Evolutionary conservation across 352 stramenopile species (phyloP).

Genomic region (Phytophthora meadii): DNA sequence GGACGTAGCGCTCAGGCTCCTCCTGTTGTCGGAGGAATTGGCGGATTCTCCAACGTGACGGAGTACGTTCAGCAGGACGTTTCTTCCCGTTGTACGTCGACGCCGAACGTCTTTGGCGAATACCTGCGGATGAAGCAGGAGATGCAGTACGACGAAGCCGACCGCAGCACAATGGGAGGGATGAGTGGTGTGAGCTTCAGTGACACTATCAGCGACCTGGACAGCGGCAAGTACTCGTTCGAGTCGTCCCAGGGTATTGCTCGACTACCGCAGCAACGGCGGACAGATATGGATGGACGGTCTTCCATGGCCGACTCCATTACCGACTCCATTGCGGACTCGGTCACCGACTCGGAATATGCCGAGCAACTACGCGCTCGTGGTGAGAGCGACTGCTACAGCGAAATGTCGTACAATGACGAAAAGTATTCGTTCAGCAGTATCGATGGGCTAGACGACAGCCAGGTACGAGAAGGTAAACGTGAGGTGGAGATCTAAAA

Average conservation of each 20-base stretch:
- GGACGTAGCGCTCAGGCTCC: conserved; percentile 11
- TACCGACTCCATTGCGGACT: conserved; percentile 61
- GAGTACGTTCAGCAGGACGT: conserved; percentile 63
- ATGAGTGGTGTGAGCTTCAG: conserved; percentile 49
- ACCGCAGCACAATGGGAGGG: conserved; percentile 35
- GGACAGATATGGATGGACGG: conserved; percentile 28
- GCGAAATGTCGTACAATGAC: conserved; percentile 86
- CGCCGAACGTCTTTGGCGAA: conserved; percentile 72
- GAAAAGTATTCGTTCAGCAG: conserved; percentile 81
- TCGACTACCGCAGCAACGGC: conserved; percentile 22
- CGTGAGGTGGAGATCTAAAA: conserved; percentile 77
- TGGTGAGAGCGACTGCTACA: conserved; percentile 74
- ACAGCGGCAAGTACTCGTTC: conserved; percentile 71
- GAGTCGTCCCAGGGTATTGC: conserved; percentile 46
- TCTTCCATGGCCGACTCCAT: conserved; percentile 60
- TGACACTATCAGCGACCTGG: conserved; percentile 63
- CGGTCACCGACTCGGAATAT: conserved; percentile 79
- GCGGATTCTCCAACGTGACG: conserved; percentile 58
- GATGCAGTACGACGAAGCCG: conserved; percentile 66
- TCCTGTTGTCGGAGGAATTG: conserved; percentile 35
- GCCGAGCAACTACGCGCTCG: conserved; percentile 53
- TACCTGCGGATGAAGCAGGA: conserved; percentile 84
- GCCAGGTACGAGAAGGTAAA: conserved; percentile 44
- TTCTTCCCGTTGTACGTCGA: conserved; percentile 53
- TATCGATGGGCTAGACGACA: conserved; percentile 48